Evolutionary conservation across 176 grass and related monocot genomes (phyloP).

Genomic region (Lolium perenne): DNA sequence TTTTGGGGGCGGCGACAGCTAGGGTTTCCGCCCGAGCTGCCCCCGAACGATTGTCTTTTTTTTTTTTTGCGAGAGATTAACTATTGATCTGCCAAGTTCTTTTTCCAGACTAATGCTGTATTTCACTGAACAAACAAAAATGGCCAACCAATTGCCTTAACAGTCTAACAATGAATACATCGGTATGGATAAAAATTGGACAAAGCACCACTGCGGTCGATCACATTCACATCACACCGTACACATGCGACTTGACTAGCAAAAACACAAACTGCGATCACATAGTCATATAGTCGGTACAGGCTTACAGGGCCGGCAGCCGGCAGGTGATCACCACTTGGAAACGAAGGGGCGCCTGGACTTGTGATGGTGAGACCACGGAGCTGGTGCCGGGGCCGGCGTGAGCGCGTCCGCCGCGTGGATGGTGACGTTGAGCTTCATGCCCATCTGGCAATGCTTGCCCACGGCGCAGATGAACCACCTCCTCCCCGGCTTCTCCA

Average conservation of each 20-base stretch:
- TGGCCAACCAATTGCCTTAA: too few species aligned
- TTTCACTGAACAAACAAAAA: too few species aligned
- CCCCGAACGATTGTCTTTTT: too few species aligned
- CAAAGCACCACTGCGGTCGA: neutral
- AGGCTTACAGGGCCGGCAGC: neutral
- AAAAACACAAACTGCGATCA: neutral
- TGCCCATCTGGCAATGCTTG: conserved; percentile 40
- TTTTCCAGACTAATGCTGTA: too few species aligned
- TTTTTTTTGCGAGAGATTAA: too few species aligned
- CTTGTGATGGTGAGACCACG: neutral
- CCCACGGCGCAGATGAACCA: conserved; percentile 45
- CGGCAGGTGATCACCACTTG: neutral
- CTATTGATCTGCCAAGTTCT: too few species aligned
- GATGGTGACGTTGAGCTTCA: conserved; percentile 57
- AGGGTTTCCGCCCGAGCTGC: too few species aligned
- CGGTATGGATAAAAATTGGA: neutral
- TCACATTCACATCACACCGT: neutral
- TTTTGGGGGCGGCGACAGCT: too few species aligned
- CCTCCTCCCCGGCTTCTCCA: conserved; percentile 28
- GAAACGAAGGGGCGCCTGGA: neutral
- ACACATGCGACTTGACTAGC: neutral
- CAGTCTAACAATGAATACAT: neutral
- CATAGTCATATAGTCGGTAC: neutral
- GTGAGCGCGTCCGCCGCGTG: neutral
- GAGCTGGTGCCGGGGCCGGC: neutral